phyloP scores from a whole-genome alignment of 2,329 filamentous ascomycete genomes.

The Trichoderma atrobrunneum region DNA sequence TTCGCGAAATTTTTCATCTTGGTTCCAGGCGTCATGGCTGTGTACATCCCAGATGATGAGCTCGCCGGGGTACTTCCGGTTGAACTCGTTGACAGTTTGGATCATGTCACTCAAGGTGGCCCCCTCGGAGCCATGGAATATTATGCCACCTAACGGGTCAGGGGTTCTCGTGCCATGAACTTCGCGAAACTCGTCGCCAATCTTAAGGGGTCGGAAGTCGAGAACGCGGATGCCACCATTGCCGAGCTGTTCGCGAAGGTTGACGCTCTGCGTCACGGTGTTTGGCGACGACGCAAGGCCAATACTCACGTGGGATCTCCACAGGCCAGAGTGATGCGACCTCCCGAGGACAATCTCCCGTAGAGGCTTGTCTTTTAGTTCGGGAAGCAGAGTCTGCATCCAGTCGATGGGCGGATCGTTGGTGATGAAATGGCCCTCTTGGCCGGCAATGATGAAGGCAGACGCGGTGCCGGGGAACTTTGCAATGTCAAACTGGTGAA shows the following conservation, averaged over 20 bases:
- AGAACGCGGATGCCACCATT: conserved; percentile 32
- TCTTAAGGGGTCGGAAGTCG: conserved; percentile 28
- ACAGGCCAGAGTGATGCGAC: conserved; percentile 34
- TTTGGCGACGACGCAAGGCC: conserved; percentile 21
- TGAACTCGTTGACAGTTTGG: conserved; percentile 31
- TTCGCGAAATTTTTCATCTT: background rate
- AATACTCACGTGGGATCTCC: conserved; percentile 2
- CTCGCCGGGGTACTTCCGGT: conserved; percentile 31
- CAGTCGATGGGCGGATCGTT: conserved; percentile 27
- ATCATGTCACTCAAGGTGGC: conserved; percentile 30
- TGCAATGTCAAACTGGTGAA: conserved; percentile 23
- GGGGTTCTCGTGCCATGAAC: conserved; percentile 23
- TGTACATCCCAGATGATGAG: conserved; percentile 35
- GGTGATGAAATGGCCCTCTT: conserved; percentile 31
- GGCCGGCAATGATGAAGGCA: conserved; percentile 32
- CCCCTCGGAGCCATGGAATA: conserved; percentile 29
- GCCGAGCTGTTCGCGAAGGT: conserved; percentile 28
- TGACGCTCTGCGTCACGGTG: conserved; percentile 27
- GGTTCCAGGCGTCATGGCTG: background rate
- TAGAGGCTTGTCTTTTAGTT: conserved; percentile 29
- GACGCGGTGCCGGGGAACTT: conserved; percentile 22
- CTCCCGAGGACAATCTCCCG: conserved; percentile 32
- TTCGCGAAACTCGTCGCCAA: conserved; percentile 20
- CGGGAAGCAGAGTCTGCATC: conserved; percentile 31
- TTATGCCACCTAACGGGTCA: background rate